Evolutionary conservation across 805 yeast species (phyloP), one percentile per base, ranked within the genome.

Genomic region (Citeromyces matritensis): DNA sequence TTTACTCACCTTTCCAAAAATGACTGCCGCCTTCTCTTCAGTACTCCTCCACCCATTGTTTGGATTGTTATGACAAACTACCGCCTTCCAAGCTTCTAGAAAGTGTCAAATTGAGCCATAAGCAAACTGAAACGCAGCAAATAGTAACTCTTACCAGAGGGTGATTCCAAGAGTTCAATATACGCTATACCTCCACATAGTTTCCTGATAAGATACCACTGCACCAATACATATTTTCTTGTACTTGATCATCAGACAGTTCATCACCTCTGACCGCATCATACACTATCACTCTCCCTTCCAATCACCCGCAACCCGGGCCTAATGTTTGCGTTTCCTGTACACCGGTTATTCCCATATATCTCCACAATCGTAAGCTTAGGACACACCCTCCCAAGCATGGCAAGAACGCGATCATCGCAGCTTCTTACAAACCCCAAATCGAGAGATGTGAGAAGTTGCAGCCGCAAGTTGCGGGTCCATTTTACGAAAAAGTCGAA

Each of bases 361-460:
- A 83, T 86, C 42, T 83, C 93, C 34, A 88, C 47, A 10, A 80
- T 60, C 29, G 64, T 61, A 35, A 88, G 52, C 30, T 68, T 68
- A 0, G 73, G 66, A 38, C 91, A 81, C 8, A 66, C 61, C 17
- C 63, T 53, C 3, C 79, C 65, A 13, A 84, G 41, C 19, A 64
- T 44, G 15, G 66, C 68, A n/a, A 86, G 48, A 1, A 72, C 65
- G 12, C 61, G 65, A 49, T 88, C 83, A 45, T 84, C 84, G 9
- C 83, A 66, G 13, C 72, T 59, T 26, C 93, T 59, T 3, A 84
- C 81, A 52, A 88, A 88, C 0, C 96, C 93, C 9, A 74, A 46
- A 48, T 88, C 91, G 11, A 82, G 42, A 23, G 70, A 64, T 1
- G 83, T 71, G 27, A 88, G 53, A 19, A 74, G 63, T 2, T 85